Evolutionary conservation across 1,284 basidiomycete genomes (phyloP).

Genomic region (Xanthoconium separans): DNA sequence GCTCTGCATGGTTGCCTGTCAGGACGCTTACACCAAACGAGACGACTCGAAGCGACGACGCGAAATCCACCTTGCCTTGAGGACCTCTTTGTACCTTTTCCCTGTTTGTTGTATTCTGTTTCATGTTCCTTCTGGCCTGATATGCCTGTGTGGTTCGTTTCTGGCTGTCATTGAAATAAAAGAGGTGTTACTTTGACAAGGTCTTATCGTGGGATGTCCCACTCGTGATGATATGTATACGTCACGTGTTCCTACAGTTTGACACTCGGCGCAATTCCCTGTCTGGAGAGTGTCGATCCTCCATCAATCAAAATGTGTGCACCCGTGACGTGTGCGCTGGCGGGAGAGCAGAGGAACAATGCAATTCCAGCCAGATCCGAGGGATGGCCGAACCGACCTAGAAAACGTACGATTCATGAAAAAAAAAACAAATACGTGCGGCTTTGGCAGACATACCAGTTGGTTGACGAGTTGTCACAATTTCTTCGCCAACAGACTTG

Average conservation of each 20-base stretch:
- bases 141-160: slow-evolving; percentile 4
- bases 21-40: slow-evolving; percentile 14
- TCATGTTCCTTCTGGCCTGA: not conserved
- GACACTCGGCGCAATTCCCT: slow-evolving; percentile 34
- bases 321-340: slow-evolving; percentile 73
- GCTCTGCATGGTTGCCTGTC: slow-evolving; percentile 15
- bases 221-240: not conserved
- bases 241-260: slow-evolving; percentile 37
- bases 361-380: slow-evolving; percentile 76
- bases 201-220: not conserved
- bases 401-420: not conserved
- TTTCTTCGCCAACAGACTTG: slow-evolving; percentile 54
- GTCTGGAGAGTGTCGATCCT: slow-evolving; percentile 33
- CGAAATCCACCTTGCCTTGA: slow-evolving; percentile 11
- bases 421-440: not conserved
- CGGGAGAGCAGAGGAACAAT: slow-evolving; percentile 72
- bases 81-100: not conserved
- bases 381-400: slow-evolving; percentile 67
- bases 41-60: slow-evolving; percentile 12
- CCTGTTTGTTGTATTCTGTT: not conserved
- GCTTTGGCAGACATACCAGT: slow-evolving; percentile 45
- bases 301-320: slow-evolving; percentile 73
- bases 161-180: too few relatives aligned
- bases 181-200: not conserved
- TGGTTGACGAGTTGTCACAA: slow-evolving; percentile 53